Conservation (phyloP, 1,284 basidiomycete genomes). For the Trichosporon ovoides region DNA sequence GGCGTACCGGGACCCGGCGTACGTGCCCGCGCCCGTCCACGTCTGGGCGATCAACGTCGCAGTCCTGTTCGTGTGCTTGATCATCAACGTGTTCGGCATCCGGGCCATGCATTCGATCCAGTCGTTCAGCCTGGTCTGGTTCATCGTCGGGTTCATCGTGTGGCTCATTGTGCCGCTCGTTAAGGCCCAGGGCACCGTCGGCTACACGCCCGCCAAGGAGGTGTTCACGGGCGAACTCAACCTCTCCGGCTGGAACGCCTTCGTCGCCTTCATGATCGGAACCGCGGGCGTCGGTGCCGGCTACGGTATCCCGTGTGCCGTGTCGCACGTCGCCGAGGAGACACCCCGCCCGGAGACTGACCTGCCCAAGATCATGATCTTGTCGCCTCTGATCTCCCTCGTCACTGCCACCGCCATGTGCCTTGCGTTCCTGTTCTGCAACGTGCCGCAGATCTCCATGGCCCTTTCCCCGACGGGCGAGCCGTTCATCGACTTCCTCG, state of each 20-base stretch:
- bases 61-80: neutral
- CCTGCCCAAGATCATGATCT: constrained; percentile 5
- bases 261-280: constrained; percentile 10
- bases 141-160: constrained; percentile 7
- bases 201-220: neutral
- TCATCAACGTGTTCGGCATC: constrained; percentile 11
- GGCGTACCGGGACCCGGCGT: neutral
- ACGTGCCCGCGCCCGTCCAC: neutral
- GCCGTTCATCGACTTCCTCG: constrained; percentile 6
- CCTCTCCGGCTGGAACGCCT: constrained; percentile 1
- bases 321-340: constrained; percentile 9
- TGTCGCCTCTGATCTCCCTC: constrained; percentile 1
- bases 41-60: constrained; percentile 7
- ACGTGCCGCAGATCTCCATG: constrained; percentile 3
- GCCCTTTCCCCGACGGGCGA: constrained; percentile 1
- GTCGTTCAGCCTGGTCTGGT: constrained; percentile 8
- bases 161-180: constrained; percentile 9
- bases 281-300: neutral
- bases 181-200: neutral
- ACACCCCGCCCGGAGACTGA: constrained; percentile 3
- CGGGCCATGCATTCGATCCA: constrained; percentile 6
- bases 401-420: constrained; percentile 1
- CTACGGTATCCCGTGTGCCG: constrained; percentile 5
- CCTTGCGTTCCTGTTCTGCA: neutral
- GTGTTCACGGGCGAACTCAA: constrained; percentile 2